Conservation (phyloP, 306 rosid species). For the Medicago lupulina region DNA sequence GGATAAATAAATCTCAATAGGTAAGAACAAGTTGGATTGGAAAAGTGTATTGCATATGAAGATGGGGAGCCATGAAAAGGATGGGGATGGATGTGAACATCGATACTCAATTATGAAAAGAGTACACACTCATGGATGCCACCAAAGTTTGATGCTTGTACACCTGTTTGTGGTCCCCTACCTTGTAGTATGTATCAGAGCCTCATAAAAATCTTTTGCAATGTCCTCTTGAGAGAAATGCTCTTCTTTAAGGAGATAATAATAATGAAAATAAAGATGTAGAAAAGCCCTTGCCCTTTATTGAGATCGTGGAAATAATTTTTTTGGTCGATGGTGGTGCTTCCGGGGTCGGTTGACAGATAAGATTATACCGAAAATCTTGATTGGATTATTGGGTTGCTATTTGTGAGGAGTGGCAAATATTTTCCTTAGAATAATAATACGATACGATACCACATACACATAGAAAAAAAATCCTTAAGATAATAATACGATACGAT, state of each 20-base stretch:
- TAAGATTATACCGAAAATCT: neutral
- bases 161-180: constrained; percentile 70
- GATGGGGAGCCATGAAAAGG: constrained; percentile 52
- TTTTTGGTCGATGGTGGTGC: constrained; percentile 30
- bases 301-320: constrained; percentile 49
- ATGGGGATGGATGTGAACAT: constrained; percentile 52
- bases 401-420: no score
- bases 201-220: constrained; percentile 39
- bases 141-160: constrained; percentile 54
- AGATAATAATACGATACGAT: no score
- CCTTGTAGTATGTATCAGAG: constrained; percentile 59
- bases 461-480: no score
- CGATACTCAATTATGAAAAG: constrained; percentile 62
- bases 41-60: constrained; percentile 50
- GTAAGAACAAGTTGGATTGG: constrained; percentile 47
- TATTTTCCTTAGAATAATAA: no score
- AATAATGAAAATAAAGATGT: neutral
- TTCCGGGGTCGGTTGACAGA: neutral
- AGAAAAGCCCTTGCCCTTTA: neutral
- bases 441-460: no score
- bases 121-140: constrained; percentile 54
- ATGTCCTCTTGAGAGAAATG: constrained; percentile 24
- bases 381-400: neutral
- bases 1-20: constrained; percentile 37
- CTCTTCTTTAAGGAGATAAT: constrained; percentile 28